Evolutionary conservation across 257 asterid genomes (phyloP), one percentile per base, ranked within the genome.

Genomic region (Solanum chmielewskii): DNA sequence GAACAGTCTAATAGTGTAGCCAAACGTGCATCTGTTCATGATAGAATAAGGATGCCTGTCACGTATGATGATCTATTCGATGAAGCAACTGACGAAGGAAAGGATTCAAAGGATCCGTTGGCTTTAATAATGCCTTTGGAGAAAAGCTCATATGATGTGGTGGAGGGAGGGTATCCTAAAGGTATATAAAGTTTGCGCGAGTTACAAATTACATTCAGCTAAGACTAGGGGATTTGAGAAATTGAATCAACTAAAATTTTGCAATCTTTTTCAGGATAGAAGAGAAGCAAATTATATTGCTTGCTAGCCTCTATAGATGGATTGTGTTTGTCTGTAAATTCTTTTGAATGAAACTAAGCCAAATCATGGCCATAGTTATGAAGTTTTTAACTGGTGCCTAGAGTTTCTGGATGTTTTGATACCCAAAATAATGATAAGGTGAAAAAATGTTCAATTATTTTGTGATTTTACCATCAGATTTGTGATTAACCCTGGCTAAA

Each of bases 1-100:
- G 92, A 89, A 27, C 84, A 70, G 71, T 59, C 89, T 1, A 83
- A 83, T 33, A 45, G 82, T 86, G 92, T 25, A 82, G 87, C 88
- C 86, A 90, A 91, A 89, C 91, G 90, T 14, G 88, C 86, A 18
- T 85, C 97, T 45, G 98, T 95, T 91, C 97, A 88, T 82, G 94
- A 94, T 37, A 92, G 98, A 27, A 88, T 96, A 86, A 92, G 99
- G 86, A 69, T 91, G 39, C 99, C 98, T 13, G 96, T 94, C 86
- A 33, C 92, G 18, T 96, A 96, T 80, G 97, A 94, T 89, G 98
- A 94, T 91, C 89, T 95, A 83, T 88, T 93, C 49, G 84, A 47
- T 45, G 85, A 66, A 90, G 85, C 44, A 60, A 90, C 21, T 56
- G 66, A 45, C 27, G 69, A 68, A 90, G 69, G 68, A 60, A 90